Conservation (phyloP, 2,329 filamentous ascomycete species). For the Ilyonectria robusta region DNA sequence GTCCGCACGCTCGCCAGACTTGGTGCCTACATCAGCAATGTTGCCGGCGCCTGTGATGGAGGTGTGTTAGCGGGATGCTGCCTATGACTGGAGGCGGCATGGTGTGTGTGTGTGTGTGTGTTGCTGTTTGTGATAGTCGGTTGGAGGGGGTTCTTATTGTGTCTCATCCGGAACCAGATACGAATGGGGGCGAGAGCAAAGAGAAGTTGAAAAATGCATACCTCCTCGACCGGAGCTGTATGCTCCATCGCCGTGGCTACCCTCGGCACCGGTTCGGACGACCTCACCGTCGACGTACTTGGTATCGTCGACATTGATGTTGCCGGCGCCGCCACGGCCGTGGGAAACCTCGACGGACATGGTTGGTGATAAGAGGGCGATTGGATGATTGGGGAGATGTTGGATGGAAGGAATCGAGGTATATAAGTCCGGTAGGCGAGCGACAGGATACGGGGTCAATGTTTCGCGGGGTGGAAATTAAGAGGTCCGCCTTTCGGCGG, state of each 20-base stretch:
- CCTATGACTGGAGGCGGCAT: not conserved
- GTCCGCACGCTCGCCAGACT: conserved; percentile 61
- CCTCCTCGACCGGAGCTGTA: conserved; percentile 73
- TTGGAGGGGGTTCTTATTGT: conserved; percentile 6
- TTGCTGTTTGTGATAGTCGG: conserved; percentile 13
- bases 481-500: conserved; percentile 32
- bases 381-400: not conserved
- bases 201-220: conserved; percentile 49
- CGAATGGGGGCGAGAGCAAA: conserved; percentile 6
- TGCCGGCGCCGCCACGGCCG: conserved; percentile 73
- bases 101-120: conserved; percentile 7
- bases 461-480: conserved; percentile 19
- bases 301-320: conserved; percentile 71
- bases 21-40: conserved; percentile 65
- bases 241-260: conserved; percentile 71
- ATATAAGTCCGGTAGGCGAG: conserved; percentile 7
- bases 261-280: conserved; percentile 67
- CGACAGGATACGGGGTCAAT: not conserved
- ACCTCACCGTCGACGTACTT: conserved; percentile 75
- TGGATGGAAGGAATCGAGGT: not conserved
- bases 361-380: conserved; percentile 28
- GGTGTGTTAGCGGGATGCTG: conserved; percentile 25
- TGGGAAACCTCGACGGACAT: conserved; percentile 68
- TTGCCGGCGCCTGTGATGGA: conserved; percentile 66
- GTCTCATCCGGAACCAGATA: conserved; percentile 13